Percentiles rank a stretch among this genome's conserved stretches.
Evolutionary conservation across 768 basidiomycete genomes (phyloP).

Genomic region (Sarcodon sp.): DNA sequence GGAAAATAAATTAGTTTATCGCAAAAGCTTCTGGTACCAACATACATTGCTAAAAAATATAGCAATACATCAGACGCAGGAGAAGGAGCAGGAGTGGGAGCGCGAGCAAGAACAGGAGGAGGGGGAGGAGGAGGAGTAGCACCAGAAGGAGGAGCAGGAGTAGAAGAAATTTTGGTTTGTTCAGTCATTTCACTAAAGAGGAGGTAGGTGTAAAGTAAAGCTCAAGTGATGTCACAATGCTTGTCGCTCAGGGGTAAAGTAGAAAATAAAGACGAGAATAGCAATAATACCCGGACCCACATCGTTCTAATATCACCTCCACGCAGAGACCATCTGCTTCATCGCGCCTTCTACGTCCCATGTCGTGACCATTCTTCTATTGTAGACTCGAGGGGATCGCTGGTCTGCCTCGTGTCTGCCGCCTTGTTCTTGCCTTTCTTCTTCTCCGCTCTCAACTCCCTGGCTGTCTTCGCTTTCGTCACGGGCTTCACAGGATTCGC

Average conservation of each 20-base stretch:
- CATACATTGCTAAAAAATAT: conserved; percentile 20
- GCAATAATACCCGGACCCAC: neutral
- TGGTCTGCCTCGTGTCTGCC: neutral
- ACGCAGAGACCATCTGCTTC: neutral
- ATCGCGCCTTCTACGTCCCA: neutral
- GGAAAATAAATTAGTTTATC: neutral
- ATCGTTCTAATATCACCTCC: neutral
- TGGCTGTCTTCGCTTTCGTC: neutral
- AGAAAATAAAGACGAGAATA: neutral
- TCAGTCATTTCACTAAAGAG: neutral
- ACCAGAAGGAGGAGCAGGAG: too few relatives aligned
- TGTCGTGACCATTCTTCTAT: neutral
- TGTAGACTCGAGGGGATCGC: neutral
- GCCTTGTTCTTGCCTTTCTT: neutral
- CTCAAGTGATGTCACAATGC: neutral
- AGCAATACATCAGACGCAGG: conserved; percentile 13
- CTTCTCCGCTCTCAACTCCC: neutral
- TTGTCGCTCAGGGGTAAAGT: neutral
- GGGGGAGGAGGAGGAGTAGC: neutral
- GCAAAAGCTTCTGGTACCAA: neutral
- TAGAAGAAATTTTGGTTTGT: neutral
- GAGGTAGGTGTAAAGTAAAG: neutral
- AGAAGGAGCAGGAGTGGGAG: conserved; percentile 5
- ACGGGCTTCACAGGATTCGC: neutral
- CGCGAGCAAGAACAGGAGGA: neutral